Evolutionary conservation across 345 rosid genomes (phyloP), one percentile per base, ranked within the genome.

Genomic region (Corymbia maculata): DNA sequence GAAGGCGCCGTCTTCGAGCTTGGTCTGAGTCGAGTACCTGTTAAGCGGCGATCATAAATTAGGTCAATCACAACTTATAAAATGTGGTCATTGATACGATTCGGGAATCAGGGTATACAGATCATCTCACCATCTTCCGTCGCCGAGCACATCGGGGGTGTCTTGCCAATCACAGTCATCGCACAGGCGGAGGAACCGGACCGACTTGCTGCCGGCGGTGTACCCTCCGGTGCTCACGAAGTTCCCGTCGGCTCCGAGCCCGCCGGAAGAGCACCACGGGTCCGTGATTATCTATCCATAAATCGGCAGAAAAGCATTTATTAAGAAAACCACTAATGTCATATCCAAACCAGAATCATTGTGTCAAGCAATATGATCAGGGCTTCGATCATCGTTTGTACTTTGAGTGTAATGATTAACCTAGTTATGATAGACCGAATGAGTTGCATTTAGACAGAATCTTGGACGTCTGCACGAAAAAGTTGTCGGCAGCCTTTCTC

Each of bases 201-300:
- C 97, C 0, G 98, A 95, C 86, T 92, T 93, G 26, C 94, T 94
- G 47, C 99, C 99, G 19, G 91, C 93, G 32, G 87, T 90, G 17
- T 79, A 95, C 9, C 99, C 99, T 51, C 99, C 99, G 0, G 98
- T 95, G 85, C 98, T 91, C 51, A 97, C 94, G 30, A 98, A 82
- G 44, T 94, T 93, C 6, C 99, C 99, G 32, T 98, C 94, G 9
- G 89, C 10, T 1, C 93, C 91, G 15, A 98, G 92, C 50, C 98
- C 99, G 86, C 99, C 99, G 0, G 99, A 98, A 21, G 99, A 98
- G 87, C 99, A 98, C 99, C 99, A 98, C 22, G 99, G 96, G 87
- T 98, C 99, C 2, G 95, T 94, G 32, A 88, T 15, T 26, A 95
- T 92, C 99, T 95, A 17, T 52, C 15, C 44, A 52, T 12, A 52